These are phyloP conservation scores for Curvularia hawaiiensis DNA, from an alignment of 2,329 filamentous ascomycete genomes.

Conservation along the genomic window DNA sequence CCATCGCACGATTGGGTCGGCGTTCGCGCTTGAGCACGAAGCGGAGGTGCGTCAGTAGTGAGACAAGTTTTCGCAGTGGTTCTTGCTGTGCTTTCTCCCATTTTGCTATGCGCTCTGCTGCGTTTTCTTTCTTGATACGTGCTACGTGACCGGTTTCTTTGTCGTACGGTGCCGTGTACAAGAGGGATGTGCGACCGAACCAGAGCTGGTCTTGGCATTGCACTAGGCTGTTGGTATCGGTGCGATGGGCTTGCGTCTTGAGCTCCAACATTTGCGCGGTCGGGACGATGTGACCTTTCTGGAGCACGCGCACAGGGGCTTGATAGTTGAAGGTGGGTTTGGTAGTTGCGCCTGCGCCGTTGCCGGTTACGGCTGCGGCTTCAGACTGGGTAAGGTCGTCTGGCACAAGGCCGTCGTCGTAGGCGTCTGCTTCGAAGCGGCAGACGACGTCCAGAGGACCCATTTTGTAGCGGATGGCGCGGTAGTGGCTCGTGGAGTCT, in stretches of 20 bases:
- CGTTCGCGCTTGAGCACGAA: conserved; percentile 18
- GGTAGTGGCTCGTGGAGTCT: conserved; percentile 38
- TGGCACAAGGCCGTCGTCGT: conserved; percentile 23
- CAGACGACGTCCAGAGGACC: conserved; percentile 32
- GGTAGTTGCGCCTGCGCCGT: conserved; percentile 5
- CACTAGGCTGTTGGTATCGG: conserved; percentile 10
- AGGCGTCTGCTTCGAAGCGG: conserved; percentile 40
- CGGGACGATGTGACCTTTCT: conserved; percentile 32
- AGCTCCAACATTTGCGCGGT: conserved; percentile 32
- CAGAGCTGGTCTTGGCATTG: conserved; percentile 37
- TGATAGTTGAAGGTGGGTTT: conserved; percentile 22
- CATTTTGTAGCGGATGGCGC: conserved; percentile 36
- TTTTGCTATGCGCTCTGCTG: conserved; percentile 19
- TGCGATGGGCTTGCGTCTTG: conserved; percentile 28
- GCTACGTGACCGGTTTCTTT: conserved; percentile 17
- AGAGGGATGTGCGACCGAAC: conserved; percentile 37
- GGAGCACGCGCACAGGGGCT: conserved; percentile 29
- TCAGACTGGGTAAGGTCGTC: conserved; percentile 20
- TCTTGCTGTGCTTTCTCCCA: conserved; percentile 34
- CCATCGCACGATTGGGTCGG: conserved; percentile 19
- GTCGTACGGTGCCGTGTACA: conserved; percentile 31
- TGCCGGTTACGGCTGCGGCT: conserved; percentile 17
- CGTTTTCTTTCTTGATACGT: conserved; percentile 24
- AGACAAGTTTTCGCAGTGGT: conserved; percentile 29
- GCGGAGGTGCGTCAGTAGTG: conserved; percentile 23